A percentile compares a stretch with the other conserved stretches of the same genome.
These are phyloP conservation scores for Tetraselmis chui DNA, from an alignment of 139 green algal genomes.

Conservation along the genomic window DNA sequence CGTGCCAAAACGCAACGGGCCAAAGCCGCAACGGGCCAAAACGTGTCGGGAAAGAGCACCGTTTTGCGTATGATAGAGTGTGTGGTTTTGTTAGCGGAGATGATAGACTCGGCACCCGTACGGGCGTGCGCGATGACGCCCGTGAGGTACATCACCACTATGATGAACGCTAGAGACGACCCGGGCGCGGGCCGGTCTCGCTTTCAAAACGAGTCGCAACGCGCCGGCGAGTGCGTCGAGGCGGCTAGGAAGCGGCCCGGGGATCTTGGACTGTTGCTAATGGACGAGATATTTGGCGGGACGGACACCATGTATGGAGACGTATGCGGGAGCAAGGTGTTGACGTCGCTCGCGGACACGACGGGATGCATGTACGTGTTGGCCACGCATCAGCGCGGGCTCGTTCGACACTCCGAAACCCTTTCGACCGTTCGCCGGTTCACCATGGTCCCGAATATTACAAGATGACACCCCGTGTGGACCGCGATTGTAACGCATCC, in stretches of 20 bases:
- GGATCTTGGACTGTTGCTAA: background rate
- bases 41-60: slow-evolving; percentile 21
- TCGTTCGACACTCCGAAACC: background rate
- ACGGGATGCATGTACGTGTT: background rate
- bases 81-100: slow-evolving; percentile 1
- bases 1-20: too few species aligned
- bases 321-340: background rate
- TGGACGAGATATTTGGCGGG: slow-evolving; percentile 28
- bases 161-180: slow-evolving; percentile 10
- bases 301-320: slow-evolving; percentile 16
- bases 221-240: background rate
- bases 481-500: background rate
- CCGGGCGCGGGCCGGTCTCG: background rate
- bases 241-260: too few species aligned
- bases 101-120: background rate
- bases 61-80: slow-evolving; percentile 5
- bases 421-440: background rate
- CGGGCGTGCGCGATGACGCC: background rate
- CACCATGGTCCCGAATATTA: background rate
- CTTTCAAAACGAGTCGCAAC: slow-evolving; percentile 19
- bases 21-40: slow-evolving; percentile 23
- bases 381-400: background rate
- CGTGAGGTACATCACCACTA: background rate
- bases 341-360: background rate
- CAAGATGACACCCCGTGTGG: background rate